Evolutionary conservation across 768 basidiomycete genomes (phyloP).

Genomic region (Serpula lacrymans): DNA sequence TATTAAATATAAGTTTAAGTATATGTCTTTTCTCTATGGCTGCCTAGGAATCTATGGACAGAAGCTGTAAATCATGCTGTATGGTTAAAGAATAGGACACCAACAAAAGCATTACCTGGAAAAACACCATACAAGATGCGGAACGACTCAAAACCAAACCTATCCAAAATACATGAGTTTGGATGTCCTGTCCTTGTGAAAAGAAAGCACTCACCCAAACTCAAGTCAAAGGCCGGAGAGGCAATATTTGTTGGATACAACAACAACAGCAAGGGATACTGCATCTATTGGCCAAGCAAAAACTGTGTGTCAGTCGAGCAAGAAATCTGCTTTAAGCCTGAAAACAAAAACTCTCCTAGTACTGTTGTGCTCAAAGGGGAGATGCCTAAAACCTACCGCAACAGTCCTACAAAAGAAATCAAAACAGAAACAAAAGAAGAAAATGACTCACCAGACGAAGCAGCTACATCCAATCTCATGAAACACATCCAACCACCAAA

Average conservation of each 20-base stretch:
- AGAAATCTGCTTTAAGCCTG: conserved; percentile 17
- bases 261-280: conserved; percentile 27
- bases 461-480: no score
- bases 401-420: no score
- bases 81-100: conserved; percentile 34
- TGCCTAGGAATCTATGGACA: conserved; percentile 19
- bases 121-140: conserved; percentile 13
- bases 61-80: conserved; percentile 21
- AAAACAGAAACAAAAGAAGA: background rate
- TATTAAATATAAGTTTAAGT: no score
- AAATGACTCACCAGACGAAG: no score
- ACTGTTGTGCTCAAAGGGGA: conserved; percentile 8
- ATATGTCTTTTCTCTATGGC: no score
- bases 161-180: conserved; percentile 15
- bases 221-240: conserved; percentile 19
- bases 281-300: conserved; percentile 29
- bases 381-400: background rate
- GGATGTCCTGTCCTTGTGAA: conserved; percentile 19
- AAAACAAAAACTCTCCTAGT: background rate
- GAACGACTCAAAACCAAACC: conserved; percentile 12
- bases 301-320: conserved; percentile 25
- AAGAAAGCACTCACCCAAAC: conserved; percentile 14
- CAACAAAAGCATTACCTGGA: conserved; percentile 20
- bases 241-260: conserved; percentile 34
- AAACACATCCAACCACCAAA: no score